A percentile compares a stretch with the other conserved stretches of the same genome.
These are phyloP conservation scores for Phytopythium boreale DNA, from an alignment of 352 stramenopile species.

Conservation along the genomic window DNA sequence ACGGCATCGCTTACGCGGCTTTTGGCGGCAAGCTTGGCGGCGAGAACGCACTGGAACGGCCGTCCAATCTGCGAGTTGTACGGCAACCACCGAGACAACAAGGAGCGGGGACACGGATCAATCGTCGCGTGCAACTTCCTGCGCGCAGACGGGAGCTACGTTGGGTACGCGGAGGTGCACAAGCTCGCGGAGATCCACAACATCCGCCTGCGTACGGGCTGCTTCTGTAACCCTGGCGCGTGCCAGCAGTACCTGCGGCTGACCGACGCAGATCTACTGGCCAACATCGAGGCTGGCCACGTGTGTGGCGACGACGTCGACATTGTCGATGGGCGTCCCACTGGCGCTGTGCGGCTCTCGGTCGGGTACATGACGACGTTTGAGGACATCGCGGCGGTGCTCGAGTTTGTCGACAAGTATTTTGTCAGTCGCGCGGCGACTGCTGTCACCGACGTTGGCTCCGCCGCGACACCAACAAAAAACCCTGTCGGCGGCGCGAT, in stretches of 20 bases:
- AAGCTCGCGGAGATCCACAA: slow-evolving; percentile 67
- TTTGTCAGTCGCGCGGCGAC: slow-evolving; percentile 43
- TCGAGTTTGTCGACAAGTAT: slow-evolving; percentile 52
- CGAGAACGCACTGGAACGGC: slow-evolving; percentile 55
- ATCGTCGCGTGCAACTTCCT: slow-evolving; percentile 71
- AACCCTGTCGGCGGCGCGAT: slow-evolving; percentile 4
- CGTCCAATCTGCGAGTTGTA: slow-evolving; percentile 52
- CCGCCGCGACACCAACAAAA: background rate
- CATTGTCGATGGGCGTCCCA: slow-evolving; percentile 55
- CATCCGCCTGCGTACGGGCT: slow-evolving; percentile 71
- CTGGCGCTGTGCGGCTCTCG: slow-evolving; percentile 66
- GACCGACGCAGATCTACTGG: slow-evolving; percentile 45
- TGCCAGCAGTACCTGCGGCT: slow-evolving; percentile 65
- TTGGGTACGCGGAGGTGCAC: slow-evolving; percentile 68
- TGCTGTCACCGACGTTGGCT: background rate
- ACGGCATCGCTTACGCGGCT: slow-evolving; percentile 39
- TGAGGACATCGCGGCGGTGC: slow-evolving; percentile 55
- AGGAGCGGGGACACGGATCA: slow-evolving; percentile 20
- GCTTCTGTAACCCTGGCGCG: slow-evolving; percentile 79
- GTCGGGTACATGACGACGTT: slow-evolving; percentile 78
- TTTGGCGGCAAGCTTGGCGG: slow-evolving; percentile 27
- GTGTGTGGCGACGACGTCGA: slow-evolving; percentile 74
- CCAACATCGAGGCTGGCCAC: slow-evolving; percentile 53
- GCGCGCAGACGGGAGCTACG: slow-evolving; percentile 43
- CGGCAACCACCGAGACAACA: slow-evolving; percentile 12